Base-by-base conservation (phyloP, 176 grass and related monocot species). In the Themeda triandra region DNA sequence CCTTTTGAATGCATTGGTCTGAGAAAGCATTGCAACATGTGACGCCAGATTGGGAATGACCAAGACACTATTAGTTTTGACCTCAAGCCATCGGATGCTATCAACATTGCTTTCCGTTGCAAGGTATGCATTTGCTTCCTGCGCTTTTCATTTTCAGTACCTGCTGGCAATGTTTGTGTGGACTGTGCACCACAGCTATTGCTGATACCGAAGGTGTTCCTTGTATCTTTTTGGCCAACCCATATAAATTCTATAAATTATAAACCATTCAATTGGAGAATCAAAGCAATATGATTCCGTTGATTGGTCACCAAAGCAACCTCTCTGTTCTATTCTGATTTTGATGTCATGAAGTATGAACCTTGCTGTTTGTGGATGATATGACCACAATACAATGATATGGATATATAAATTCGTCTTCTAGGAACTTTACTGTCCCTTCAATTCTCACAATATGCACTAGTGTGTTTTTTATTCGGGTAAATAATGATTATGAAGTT, bases 91-190 rank as follows among this genome's bases (percentile, higher is more conserved):
- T 93, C 92, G 42, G 95, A 98, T 90, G 95, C 92, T 83, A 98
- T 98, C 85, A 98, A 98, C 87, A 95, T 98, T 82, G 95, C 95
- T 86, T 94, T 95, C 39, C 91, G 91, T 15, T 98, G 95, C 93
- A 98, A 98, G 89, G 92, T 98, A 75, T 90, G 86, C 82, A 72
- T 89, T 78, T 87, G 17, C 81, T 71, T 53, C 33, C 5, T 85
- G 11, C 69, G 18, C 21, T 80, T 70, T 30, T 13, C 70, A 63
- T 80, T 69, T 29, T 10, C 63, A 54, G 5, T 67, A 62, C 71
- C 44, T 2, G 69, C 8, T 36, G 11, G 36, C 10, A 56, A 63
- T 66, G 21, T 56, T 82, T 77, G 9, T 18, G 12, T 23, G 35
- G 36, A 37, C 33, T 5, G 6, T 76, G 39, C 27, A 30, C 25